phyloP scores from a whole-genome alignment of 139 green algal species.

The Gonium pectorale region DNA sequence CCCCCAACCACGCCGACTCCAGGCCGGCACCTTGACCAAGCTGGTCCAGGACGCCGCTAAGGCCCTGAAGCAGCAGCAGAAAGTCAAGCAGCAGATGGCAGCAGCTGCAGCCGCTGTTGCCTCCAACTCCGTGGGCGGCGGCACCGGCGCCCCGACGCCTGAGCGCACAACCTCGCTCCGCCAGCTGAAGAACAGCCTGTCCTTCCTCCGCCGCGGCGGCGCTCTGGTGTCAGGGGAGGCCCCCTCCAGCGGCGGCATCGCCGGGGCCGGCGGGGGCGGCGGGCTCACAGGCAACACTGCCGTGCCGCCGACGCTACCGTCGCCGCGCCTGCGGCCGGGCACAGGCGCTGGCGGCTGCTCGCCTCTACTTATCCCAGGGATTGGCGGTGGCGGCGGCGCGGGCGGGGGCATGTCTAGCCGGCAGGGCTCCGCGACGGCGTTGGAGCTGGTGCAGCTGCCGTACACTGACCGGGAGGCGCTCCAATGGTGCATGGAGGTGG shows the following conservation, averaged over 20 bases:
- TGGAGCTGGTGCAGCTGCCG: constrained; percentile 8
- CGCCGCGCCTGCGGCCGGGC: no score
- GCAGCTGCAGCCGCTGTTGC: neutral
- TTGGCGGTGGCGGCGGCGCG: neutral
- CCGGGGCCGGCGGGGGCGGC: no score
- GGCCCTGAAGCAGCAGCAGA: constrained; percentile 25
- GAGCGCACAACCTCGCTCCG: constrained; percentile 6
- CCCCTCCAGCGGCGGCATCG: no score
- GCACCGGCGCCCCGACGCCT: neutral
- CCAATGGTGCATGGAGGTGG: constrained; percentile 42
- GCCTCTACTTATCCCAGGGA: no score
- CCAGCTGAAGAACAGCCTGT: neutral
- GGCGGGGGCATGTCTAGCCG: neutral
- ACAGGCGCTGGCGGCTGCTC: no score
- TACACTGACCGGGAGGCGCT: constrained; percentile 39
- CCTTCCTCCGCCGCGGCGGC: constrained; percentile 31
- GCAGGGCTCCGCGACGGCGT: neutral
- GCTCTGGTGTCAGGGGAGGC: no score
- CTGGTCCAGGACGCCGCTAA: constrained; percentile 17
- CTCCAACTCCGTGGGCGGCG: neutral
- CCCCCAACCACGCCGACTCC: no score
- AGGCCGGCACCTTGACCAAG: constrained; percentile 26
- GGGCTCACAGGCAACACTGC: no score
- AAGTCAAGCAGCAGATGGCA: constrained; percentile 11
- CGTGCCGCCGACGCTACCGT: no score